A percentile compares a stretch with the other conserved stretches of the same genome.
Conservation (phyloP, 352 stramenopile species). For the Saprolegnia diclina region DNA sequence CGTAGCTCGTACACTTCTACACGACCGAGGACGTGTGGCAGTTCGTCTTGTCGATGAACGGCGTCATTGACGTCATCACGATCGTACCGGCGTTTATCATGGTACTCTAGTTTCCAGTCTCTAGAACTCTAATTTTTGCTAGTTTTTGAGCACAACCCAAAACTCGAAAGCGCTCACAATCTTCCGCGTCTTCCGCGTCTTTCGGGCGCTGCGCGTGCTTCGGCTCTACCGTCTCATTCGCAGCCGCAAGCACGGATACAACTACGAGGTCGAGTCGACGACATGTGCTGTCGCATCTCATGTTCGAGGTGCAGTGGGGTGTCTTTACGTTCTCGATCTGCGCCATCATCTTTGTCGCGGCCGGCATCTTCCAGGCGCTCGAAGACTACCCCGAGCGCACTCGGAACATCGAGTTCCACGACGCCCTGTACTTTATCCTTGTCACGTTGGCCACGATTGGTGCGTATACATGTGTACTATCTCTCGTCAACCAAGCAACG, state of each 20-base stretch:
- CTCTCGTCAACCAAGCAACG: background rate
- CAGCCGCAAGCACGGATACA: constrained; percentile 61
- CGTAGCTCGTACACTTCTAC: constrained; percentile 46
- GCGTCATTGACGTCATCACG: constrained; percentile 63
- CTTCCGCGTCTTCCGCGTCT: constrained; percentile 65
- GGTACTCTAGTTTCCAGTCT: constrained; percentile 29
- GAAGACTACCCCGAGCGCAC: constrained; percentile 42
- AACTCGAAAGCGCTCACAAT: constrained; percentile 53
- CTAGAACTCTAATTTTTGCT: background rate
- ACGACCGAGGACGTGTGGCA: constrained; percentile 35
- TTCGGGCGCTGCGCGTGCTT: constrained; percentile 54
- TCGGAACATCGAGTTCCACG: constrained; percentile 44
- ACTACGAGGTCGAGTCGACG: constrained; percentile 47
- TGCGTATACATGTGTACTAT: constrained; percentile 23
- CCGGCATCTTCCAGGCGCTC: constrained; percentile 58
- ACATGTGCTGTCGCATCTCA: background rate
- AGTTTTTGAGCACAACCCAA: constrained; percentile 45
- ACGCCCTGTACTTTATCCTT: constrained; percentile 68
- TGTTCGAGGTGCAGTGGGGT: constrained; percentile 33
- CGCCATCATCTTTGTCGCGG: constrained; percentile 55
- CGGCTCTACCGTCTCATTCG: constrained; percentile 50
- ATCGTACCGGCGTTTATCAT: constrained; percentile 61
- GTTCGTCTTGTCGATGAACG: constrained; percentile 49
- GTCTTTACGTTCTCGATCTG: constrained; percentile 63
- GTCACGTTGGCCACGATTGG: constrained; percentile 68